Evolutionary conservation across 805 yeast genomes (phyloP).

Genomic region (Candida jianshihensis): DNA sequence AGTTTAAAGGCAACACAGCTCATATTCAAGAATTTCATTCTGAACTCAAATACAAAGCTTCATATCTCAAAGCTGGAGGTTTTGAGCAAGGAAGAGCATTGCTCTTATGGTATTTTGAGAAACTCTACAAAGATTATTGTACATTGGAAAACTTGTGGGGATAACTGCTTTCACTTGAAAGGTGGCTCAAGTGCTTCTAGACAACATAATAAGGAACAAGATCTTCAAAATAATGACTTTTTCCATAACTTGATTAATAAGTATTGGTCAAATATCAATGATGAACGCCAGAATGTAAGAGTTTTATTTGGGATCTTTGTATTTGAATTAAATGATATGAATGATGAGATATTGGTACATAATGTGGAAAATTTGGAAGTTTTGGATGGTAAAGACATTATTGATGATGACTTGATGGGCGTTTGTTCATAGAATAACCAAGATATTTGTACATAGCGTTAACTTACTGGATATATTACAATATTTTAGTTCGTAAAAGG

Average conservation of each 20-base stretch:
- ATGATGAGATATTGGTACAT: conserved; percentile 50
- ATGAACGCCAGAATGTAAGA: conserved; percentile 1
- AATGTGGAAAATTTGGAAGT: conserved; percentile 62
- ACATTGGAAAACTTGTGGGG: conserved; percentile 52
- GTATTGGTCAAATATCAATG: neutral
- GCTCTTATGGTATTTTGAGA: conserved; percentile 5
- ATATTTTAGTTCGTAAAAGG: too few relatives aligned
- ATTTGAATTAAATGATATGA: conserved; percentile 52
- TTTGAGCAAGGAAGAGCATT: conserved; percentile 2
- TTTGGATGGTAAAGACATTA: conserved; percentile 32
- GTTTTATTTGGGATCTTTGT: conserved; percentile 47
- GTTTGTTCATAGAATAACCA: neutral
- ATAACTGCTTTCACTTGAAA: conserved; percentile 42
- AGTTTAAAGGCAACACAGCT: conserved; percentile 51
- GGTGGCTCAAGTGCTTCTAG: neutral
- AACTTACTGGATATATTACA: neutral
- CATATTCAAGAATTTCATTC: conserved; percentile 44
- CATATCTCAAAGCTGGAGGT: conserved; percentile 33
- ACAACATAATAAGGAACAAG: conserved; percentile 1
- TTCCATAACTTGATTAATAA: neutral
- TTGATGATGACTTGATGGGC: conserved; percentile 7
- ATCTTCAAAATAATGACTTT: neutral
- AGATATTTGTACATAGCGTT: neutral
- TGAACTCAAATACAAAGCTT: conserved; percentile 43
- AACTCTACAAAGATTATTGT: conserved; percentile 41